phyloP scores from a whole-genome alignment of 139 green algal species.

The Haematococcus lacustris region DNA sequence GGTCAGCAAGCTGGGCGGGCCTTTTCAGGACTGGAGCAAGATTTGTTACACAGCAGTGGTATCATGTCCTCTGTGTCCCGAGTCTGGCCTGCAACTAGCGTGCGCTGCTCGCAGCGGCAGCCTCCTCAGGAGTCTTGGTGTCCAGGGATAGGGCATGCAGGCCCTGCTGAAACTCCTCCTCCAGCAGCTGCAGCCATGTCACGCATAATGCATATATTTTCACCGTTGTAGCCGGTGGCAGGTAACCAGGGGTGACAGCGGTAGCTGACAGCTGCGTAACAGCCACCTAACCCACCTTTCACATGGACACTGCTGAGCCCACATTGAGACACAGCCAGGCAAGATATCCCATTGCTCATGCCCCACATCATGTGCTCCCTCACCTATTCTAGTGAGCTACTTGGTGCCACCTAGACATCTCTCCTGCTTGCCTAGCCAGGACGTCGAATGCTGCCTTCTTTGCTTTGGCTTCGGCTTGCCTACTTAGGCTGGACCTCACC shows the following conservation, averaged over 20 bases:
- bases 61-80: no score
- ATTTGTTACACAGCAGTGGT: no score
- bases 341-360: neutral
- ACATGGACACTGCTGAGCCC: neutral
- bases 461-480: neutral
- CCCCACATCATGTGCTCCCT: neutral
- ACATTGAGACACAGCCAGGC: neutral
- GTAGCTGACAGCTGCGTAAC: no score
- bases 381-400: neutral
- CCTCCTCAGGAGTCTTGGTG: slow-evolving; percentile 33
- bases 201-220: neutral
- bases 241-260: neutral
- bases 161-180: slow-evolving; percentile 28
- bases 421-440: neutral
- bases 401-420: neutral
- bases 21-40: no score
- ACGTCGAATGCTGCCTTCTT: no score
- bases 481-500: slow-evolving; percentile 4
- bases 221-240: no score
- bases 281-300: no score
- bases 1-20: no score
- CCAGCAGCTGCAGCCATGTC: slow-evolving; percentile 22
- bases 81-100: no score
- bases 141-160: slow-evolving; percentile 37
- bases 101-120: no score